Percentiles rank a stretch among this genome's conserved stretches.
These are phyloP conservation scores for Venturia oleaginea DNA, from an alignment of 2,329 filamentous ascomycete species.

Conservation along the genomic window DNA sequence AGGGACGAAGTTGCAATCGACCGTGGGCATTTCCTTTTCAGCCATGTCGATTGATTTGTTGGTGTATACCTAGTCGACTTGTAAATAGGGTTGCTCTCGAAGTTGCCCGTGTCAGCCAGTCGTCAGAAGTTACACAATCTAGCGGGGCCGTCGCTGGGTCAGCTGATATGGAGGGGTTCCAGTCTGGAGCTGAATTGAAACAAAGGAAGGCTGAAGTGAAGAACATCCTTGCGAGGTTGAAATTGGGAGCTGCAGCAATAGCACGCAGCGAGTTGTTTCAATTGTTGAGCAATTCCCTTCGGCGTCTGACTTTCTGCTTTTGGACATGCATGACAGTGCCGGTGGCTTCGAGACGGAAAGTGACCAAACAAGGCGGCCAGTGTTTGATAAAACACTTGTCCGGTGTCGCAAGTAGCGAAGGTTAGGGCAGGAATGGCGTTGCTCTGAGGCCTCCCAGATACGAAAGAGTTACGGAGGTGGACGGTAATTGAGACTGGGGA, in stretches of 20 bases:
- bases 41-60: background rate
- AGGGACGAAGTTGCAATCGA: constrained; percentile 40
- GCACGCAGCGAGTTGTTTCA: background rate
- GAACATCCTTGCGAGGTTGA: background rate
- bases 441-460: background rate
- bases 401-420: background rate
- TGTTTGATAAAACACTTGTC: background rate
- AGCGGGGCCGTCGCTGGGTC: background rate
- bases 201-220: background rate
- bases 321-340: background rate
- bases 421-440: background rate
- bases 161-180: background rate
- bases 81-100: background rate
- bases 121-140: background rate
- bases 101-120: background rate
- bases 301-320: background rate
- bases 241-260: background rate
- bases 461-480: background rate
- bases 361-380: background rate
- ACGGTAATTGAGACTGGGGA: background rate
- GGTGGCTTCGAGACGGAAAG: background rate
- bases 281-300: background rate
- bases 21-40: constrained; percentile 27
- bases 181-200: background rate
- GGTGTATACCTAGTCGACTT: background rate